phyloP scores from a whole-genome alignment of 1,284 basidiomycete genomes.

The Ceratobasidium sp. region DNA sequence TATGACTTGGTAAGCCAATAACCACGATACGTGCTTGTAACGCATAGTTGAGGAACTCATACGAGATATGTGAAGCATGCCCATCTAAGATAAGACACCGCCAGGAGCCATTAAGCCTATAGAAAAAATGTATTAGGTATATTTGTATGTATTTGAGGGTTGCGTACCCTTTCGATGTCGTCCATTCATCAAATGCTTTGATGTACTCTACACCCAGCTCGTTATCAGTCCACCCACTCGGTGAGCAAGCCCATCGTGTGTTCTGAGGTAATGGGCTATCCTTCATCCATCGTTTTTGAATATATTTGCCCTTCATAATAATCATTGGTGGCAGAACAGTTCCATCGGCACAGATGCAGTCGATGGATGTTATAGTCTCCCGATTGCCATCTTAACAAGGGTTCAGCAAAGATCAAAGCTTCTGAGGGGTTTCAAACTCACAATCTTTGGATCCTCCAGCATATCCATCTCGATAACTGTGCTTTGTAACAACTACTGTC shows the following conservation, averaged over 20 bases:
- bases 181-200: constrained; percentile 46
- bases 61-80: constrained; percentile 28
- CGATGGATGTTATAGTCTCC: constrained; percentile 25
- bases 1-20: constrained; percentile 59
- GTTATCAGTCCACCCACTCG: constrained; percentile 41
- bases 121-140: no score
- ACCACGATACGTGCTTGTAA: constrained; percentile 55
- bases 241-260: constrained; percentile 22
- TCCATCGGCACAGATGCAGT: constrained; percentile 33
- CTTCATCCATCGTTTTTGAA: neutral
- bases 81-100: constrained; percentile 40
- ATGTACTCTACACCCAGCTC: constrained; percentile 40
- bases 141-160: neutral
- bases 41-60: constrained; percentile 45
- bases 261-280: neutral
- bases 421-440: neutral
- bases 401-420: neutral
- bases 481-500: constrained; percentile 1
- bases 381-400: neutral
- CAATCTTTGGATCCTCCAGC: constrained; percentile 22
- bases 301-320: constrained; percentile 28
- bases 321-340: constrained; percentile 31
- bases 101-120: neutral
- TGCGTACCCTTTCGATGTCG: constrained; percentile 2
- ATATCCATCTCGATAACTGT: neutral